Evolutionary conservation across 1,284 basidiomycete genomes (phyloP), one percentile per base, ranked within the genome.

Genomic region (Meira nashicola): DNA sequence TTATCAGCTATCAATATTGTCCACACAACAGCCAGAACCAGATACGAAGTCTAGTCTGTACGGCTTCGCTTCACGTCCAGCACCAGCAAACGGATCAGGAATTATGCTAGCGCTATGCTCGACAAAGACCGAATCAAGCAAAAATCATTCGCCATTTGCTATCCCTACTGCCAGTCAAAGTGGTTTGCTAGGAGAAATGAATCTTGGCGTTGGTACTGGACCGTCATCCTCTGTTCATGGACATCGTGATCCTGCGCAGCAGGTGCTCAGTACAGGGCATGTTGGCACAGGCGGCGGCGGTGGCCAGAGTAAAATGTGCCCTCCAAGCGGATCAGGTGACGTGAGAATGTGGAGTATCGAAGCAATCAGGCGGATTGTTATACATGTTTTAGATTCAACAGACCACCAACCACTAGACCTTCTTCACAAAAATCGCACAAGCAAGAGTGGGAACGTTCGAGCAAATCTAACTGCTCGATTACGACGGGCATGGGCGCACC

Each of bases 331-430:
- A 9, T 60, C 53, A 4, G 70, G 70, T 6, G 44, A 55, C 4
- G 66, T 72, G 1, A 39, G 65, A 8, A 72, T 72, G 70, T 72
- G 70, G 70, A 68, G 67, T 48, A 54, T 72, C 25, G 64, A 72
- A 47, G 64, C 62, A 8, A 57, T 72, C 21, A 53, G 62, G 2
- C 63, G 68, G 53, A 52, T 71, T n/a, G 55, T 69, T 0, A 19
- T 59, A 11, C 68, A 65, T 19, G 68, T 66, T 2, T 57, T 72
- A 23, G 70, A 72, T 47, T 33, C 52, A 25, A 37, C 57, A 28
- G 21, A 44, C 6, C 39, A 44, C 1, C 25, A 58, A 19, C 67
- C 68, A 1, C 58, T 70, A 28, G 49, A 70, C 46, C 58, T 70
- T 17, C 47, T 60, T 6, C 46, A 52, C 15, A 12, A 21, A 17